Evolutionary conservation across 495 filamentous ascomycete species (phyloP), one percentile per base, ranked within the genome.

Genomic region (Bryoglossum gracile): DNA sequence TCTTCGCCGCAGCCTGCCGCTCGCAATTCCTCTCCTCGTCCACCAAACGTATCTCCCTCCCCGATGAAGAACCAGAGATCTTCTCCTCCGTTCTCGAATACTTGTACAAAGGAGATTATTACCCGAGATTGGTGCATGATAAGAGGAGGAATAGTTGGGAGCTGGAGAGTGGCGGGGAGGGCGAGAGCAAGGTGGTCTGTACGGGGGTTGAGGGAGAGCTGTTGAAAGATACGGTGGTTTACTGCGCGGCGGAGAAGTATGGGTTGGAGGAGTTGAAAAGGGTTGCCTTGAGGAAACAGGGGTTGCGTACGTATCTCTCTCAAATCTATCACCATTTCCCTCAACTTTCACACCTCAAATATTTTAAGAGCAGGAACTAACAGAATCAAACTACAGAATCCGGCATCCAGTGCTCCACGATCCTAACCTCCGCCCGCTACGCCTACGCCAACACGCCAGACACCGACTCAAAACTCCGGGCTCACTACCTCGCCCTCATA

Each of bases 101-200:
- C 63, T 83, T 95, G 50, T 94, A 95, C 79, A 89, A 90, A 69
- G 76, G 89, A 71, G 89, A 95, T 68, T 96, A 96, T 69, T 91
- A 84, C 56, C 90, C 86, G 2, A 76, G 81, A 44, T 68, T 91
- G 42, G 55, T 81, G 21, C 82, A 86, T 64, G 84, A 84, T 66
- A 77, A 82, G 65, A 73, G 74, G 34, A 72, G 69, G 32, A 76
- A 80, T 60, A 71, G 75, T 46, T 89, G 84, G 83, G 74, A 83
- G 59, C 80, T 90, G 68, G 84, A 90, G 73, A 77, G 62, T 59
- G 62, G 62, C 57, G 67, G 64, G 48, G 74, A 77, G 68, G 76
- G 77, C 60, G 81, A 87, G 71, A 75, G 86, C 53, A 89, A 85
- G 45, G 75, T 92, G 58, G 84, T 82, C 63, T 76, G 80, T 65